phyloP scores from a whole-genome alignment of 805 yeast species.

The Yarrowia sp. region DNA sequence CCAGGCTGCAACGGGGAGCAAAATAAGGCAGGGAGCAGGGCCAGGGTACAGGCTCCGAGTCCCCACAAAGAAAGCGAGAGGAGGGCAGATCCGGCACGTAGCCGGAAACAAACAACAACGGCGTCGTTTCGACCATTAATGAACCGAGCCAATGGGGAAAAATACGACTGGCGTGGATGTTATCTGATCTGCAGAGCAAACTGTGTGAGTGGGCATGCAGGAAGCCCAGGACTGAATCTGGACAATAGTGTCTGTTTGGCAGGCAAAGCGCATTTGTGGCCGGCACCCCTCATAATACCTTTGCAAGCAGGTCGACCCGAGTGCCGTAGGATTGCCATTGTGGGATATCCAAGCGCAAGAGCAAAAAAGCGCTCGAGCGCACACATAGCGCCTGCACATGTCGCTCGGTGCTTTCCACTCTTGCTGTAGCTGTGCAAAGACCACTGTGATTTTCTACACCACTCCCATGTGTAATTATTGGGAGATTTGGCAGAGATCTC shows the following conservation, averaged over 20 bases:
- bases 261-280: neutral
- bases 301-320: conserved; percentile 14
- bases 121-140: neutral
- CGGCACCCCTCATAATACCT: neutral
- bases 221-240: neutral
- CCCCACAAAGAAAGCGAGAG: neutral
- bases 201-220: neutral
- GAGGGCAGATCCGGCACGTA: conserved; percentile 15
- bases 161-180: conserved; percentile 3
- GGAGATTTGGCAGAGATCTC: neutral
- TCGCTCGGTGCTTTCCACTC: neutral
- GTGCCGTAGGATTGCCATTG: conserved; percentile 23
- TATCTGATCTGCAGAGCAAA: conserved; percentile 20
- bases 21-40: neutral
- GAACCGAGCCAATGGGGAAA: neutral
- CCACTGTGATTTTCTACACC: neutral
- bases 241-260: neutral
- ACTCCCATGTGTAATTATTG: neutral
- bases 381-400: neutral
- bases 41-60: neutral
- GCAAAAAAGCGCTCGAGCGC: neutral
- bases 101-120: conserved; percentile 4
- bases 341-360: neutral
- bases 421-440: neutral
- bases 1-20: neutral